Evolutionary conservation across 2,329 filamentous ascomycete genomes (phyloP).

Genomic region (Fonsecaea monophora): DNA sequence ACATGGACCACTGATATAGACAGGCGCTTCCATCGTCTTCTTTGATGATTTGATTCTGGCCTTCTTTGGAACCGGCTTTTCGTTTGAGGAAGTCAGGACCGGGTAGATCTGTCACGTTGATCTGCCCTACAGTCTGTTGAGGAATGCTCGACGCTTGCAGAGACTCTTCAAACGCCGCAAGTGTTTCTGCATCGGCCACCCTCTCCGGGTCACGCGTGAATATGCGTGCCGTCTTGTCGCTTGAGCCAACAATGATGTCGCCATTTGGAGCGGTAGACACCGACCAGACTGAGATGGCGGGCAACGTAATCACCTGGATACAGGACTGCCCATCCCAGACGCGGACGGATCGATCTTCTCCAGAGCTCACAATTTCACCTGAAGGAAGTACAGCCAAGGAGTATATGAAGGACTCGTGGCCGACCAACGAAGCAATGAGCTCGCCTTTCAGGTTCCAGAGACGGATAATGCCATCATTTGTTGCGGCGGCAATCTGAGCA

Average conservation of each 20-base stretch:
- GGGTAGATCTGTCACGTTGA: conserved; percentile 92
- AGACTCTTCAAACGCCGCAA: conserved; percentile 79
- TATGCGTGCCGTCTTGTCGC: conserved; percentile 82
- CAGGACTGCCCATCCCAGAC: conserved; percentile 86
- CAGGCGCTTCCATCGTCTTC: conserved; percentile 81
- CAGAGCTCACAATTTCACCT: conserved; percentile 87
- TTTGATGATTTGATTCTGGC: conserved; percentile 90
- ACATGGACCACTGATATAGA: conserved; percentile 83
- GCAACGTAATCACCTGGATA: conserved; percentile 94
- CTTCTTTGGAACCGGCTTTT: conserved; percentile 91
- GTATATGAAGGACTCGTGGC: conserved; percentile 96
- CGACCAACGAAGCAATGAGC: conserved; percentile 76
- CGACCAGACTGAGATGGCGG: conserved; percentile 94
- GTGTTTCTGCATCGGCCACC: conserved; percentile 70
- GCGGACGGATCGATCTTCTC: conserved; percentile 91
- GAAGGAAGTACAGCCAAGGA: conserved; percentile 77
- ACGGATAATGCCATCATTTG: conserved; percentile 88
- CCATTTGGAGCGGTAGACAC: conserved; percentile 84
- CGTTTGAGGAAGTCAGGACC: conserved; percentile 83
- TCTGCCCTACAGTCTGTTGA: conserved; percentile 78
- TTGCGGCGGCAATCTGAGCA: conserved; percentile 91
- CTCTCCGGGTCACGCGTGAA: conserved; percentile 78
- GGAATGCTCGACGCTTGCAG: conserved; percentile 86
- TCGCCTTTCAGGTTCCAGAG: conserved; percentile 84
- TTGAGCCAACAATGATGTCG: conserved; percentile 92